phyloP scores from a whole-genome alignment of 495 filamentous ascomycete genomes.

The Lichina pygmaea region DNA sequence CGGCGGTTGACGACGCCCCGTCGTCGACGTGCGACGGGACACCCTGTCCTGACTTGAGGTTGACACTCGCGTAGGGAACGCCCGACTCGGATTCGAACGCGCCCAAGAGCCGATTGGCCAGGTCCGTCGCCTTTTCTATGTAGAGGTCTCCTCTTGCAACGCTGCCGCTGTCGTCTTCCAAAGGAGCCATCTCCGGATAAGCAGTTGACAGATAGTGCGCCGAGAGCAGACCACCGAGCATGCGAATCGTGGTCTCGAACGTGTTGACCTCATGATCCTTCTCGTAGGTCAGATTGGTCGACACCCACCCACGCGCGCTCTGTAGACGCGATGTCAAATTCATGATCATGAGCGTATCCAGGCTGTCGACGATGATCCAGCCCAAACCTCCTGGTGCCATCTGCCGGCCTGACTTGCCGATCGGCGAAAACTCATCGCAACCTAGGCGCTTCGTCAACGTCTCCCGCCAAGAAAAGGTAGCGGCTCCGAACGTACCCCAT shows the following conservation, averaged over 20 bases:
- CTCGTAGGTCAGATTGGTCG: slow-evolving; percentile 56
- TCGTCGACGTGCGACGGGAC: slow-evolving; percentile 54
- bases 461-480: neutral
- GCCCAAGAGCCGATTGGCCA: slow-evolving; percentile 63
- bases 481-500: slow-evolving; percentile 41
- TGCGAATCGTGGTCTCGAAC: slow-evolving; percentile 95
- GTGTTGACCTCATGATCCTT: slow-evolving; percentile 90
- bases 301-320: slow-evolving; percentile 75
- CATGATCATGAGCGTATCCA: slow-evolving; percentile 97
- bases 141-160: slow-evolving; percentile 66
- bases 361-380: slow-evolving; percentile 92
- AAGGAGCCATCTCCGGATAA: slow-evolving; percentile 37
- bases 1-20: slow-evolving; percentile 84
- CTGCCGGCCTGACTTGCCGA: slow-evolving; percentile 49
- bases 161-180: slow-evolving; percentile 35
- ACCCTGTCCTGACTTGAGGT: slow-evolving; percentile 47
- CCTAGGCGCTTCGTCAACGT: slow-evolving; percentile 20
- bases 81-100: slow-evolving; percentile 74
- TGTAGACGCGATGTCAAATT: slow-evolving; percentile 70
- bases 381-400: slow-evolving; percentile 70
- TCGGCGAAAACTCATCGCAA: slow-evolving; percentile 59
- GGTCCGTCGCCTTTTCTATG: slow-evolving; percentile 80
- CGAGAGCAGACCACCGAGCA: slow-evolving; percentile 83
- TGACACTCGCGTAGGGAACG: slow-evolving; percentile 74
- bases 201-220: slow-evolving; percentile 74